These are phyloP conservation scores for Lodderomyces beijingensis DNA, from an alignment of 1,139 yeast species.

Conservation along the genomic window DNA sequence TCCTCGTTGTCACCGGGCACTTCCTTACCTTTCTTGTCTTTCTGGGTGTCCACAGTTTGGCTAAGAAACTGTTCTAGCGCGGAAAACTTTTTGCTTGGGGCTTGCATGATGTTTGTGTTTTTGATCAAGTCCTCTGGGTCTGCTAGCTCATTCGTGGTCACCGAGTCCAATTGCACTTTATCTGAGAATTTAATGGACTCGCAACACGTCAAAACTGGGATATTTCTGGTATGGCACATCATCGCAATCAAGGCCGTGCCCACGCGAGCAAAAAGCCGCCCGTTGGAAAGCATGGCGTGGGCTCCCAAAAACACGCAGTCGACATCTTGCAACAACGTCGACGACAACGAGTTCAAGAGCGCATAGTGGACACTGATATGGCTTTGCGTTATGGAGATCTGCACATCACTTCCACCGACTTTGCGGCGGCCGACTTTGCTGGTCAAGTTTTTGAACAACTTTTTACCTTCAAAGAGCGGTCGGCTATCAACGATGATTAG, in stretches of 20 bases:
- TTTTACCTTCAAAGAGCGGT: slow-evolving; percentile 92
- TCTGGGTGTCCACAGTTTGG: slow-evolving; percentile 27
- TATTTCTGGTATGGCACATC: slow-evolving; percentile 82
- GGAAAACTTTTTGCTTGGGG: slow-evolving; percentile 59
- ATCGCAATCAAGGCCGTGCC: slow-evolving; percentile 94
- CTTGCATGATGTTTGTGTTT: slow-evolving; percentile 43
- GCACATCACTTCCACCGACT: no score
- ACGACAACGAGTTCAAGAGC: slow-evolving; percentile 71
- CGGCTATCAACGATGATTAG: slow-evolving; percentile 92
- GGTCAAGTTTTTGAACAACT: slow-evolving; percentile 55
- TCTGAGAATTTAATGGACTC: slow-evolving; percentile 94
- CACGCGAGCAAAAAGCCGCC: slow-evolving; percentile 86
- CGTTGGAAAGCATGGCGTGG: slow-evolving; percentile 94
- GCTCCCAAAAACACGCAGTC: slow-evolving; percentile 94
- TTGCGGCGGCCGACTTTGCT: slow-evolving; percentile 6
- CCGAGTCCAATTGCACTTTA: slow-evolving; percentile 92
- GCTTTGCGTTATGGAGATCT: slow-evolving; percentile 33
- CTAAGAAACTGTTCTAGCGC: slow-evolving; percentile 64
- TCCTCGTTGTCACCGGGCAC: slow-evolving; percentile 9
- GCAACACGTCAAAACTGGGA: slow-evolving; percentile 93
- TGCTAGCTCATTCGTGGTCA: slow-evolving; percentile 87
- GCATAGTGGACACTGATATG: slow-evolving; percentile 53
- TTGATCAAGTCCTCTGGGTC: slow-evolving; percentile 72
- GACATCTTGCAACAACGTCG: slow-evolving; percentile 72
- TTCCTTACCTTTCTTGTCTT: slow-evolving; percentile 10